These are phyloP conservation scores for Pseudoturritis turrita DNA, from an alignment of 345 rosid species.

Conservation along the genomic window DNA sequence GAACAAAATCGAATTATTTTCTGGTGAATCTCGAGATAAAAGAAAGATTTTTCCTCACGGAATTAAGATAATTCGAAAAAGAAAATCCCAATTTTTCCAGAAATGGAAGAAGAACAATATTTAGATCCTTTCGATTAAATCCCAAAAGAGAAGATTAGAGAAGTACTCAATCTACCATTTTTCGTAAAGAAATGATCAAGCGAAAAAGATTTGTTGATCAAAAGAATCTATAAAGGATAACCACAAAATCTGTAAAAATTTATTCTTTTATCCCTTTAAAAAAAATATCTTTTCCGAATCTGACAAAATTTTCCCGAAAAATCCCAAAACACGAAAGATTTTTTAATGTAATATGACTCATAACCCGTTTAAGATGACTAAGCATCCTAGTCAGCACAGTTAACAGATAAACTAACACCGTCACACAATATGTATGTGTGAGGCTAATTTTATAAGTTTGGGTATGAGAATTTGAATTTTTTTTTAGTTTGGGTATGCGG, in stretches of 20 bases:
- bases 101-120: background rate
- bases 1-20: no score
- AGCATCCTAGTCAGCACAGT: no score
- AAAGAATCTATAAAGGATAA: constrained; percentile 14
- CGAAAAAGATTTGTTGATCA: constrained; percentile 1
- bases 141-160: background rate
- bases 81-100: background rate
- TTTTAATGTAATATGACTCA: no score
- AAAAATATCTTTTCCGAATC: background rate
- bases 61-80: background rate
- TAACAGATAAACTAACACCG: no score
- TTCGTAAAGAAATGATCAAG: background rate
- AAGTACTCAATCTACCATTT: background rate
- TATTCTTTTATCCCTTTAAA: no score
- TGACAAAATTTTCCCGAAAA: constrained; percentile 30
- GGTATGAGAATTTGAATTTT: no score
- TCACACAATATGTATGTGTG: no score
- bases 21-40: no score
- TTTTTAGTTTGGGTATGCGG: no score
- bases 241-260: constrained; percentile 11
- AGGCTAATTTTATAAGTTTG: no score
- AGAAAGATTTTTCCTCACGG: background rate
- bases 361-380: no score
- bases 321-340: no score
- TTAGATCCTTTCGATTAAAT: background rate